phyloP scores from a whole-genome alignment of 257 asterid species.

The Gentiana dahurica region DNA sequence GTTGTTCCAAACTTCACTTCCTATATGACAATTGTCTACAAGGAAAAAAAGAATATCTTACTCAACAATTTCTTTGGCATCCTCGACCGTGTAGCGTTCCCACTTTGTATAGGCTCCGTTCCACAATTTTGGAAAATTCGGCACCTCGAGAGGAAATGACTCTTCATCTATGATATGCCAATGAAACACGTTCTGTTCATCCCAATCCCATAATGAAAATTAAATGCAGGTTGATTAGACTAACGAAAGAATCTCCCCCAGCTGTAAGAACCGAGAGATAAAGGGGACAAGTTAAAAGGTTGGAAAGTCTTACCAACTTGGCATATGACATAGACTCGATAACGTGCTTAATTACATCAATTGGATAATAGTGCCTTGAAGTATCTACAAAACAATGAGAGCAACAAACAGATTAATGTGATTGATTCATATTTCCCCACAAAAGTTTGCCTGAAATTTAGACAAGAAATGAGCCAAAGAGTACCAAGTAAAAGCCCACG shows the following conservation, averaged over 20 bases:
- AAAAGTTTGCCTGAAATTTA: conserved; percentile 1
- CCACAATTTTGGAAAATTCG: conserved; percentile 82
- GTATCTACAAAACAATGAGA: conserved; percentile 50
- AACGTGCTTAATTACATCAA: conserved; percentile 72
- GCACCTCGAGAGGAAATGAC: conserved; percentile 94
- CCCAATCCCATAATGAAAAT: conserved; percentile 27
- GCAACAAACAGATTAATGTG: conserved; percentile 10
- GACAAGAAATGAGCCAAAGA: conserved; percentile 1
- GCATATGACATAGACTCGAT: conserved; percentile 91
- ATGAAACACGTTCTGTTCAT: conserved; percentile 87
- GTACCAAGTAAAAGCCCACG: conserved; percentile 83
- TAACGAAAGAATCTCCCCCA: neutral
- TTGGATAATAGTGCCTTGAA: conserved; percentile 80
- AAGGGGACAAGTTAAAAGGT: conserved; percentile 6
- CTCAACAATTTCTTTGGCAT: conserved; percentile 79
- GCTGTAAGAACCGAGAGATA: neutral
- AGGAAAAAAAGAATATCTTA: conserved; percentile 22
- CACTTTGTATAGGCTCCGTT: conserved; percentile 80
- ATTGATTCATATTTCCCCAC: conserved; percentile 2
- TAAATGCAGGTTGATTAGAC: conserved; percentile 1
- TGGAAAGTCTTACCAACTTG: conserved; percentile 68
- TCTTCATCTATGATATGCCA: conserved; percentile 98
- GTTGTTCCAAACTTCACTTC: conserved; percentile 8
- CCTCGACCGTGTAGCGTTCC: conserved; percentile 85
- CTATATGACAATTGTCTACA: conserved; percentile 7